These are phyloP conservation scores for Digitaria exilis DNA, from an alignment of 202 grass and related monocot genomes.

Conservation along the genomic window DNA sequence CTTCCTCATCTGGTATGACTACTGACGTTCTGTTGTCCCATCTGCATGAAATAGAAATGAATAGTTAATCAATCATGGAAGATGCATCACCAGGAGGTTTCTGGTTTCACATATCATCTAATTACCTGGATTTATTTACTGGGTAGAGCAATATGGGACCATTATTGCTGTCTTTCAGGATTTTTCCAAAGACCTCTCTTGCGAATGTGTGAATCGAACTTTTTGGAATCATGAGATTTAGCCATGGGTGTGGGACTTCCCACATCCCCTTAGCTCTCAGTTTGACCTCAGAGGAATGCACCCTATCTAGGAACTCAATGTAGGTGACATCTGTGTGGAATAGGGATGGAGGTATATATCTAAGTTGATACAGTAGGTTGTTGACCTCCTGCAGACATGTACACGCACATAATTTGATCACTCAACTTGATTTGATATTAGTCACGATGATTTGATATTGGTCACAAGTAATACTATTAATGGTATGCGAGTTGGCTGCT, in stretches of 20 bases:
- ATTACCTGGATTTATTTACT: slow-evolving; percentile 74
- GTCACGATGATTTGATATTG: too few relatives aligned
- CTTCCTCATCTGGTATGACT: slow-evolving; percentile 72
- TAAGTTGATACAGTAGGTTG: slow-evolving; percentile 57
- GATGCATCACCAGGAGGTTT: slow-evolving; percentile 18
- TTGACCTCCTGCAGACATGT: slow-evolving; percentile 63
- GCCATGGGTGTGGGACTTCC: slow-evolving; percentile 96
- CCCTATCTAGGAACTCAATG: slow-evolving; percentile 84
- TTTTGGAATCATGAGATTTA: slow-evolving; percentile 84
- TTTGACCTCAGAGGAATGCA: slow-evolving; percentile 78
- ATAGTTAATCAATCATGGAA: neutral
- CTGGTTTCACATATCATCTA: neutral
- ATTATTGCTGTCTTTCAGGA: slow-evolving; percentile 69
- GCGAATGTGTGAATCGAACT: slow-evolving; percentile 71
- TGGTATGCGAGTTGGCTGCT: neutral
- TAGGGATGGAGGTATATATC: slow-evolving; percentile 59
- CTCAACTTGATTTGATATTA: slow-evolving; percentile 33
- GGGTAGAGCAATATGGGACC: slow-evolving; percentile 91
- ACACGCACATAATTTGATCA: slow-evolving; percentile 3
- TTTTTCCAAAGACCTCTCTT: slow-evolving; percentile 66
- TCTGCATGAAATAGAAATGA: slow-evolving; percentile 47
- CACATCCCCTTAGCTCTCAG: slow-evolving; percentile 81
- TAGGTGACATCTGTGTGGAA: slow-evolving; percentile 90
- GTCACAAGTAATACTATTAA: neutral
- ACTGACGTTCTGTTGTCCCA: slow-evolving; percentile 82